phyloP scores from a whole-genome alignment of 2,329 filamentous ascomycete genomes.

The Aspergillus intermedius region DNA sequence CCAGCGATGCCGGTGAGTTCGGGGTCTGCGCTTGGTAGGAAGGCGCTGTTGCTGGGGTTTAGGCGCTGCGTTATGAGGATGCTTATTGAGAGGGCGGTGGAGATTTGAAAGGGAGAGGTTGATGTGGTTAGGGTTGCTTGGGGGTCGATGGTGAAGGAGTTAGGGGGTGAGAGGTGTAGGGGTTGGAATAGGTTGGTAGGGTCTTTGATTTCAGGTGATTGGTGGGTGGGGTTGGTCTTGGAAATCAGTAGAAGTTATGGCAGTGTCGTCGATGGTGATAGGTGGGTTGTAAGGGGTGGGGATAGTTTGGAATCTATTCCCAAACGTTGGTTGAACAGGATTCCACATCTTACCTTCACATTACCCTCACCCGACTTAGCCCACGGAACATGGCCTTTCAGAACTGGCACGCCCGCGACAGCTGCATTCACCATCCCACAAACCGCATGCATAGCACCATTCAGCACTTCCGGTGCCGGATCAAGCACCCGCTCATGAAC shows the following conservation, averaged over 20 bases:
- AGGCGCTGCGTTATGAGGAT: no score
- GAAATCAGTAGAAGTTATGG: background rate
- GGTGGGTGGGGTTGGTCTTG: no score
- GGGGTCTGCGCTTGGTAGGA: no score
- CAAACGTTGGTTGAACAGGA: background rate
- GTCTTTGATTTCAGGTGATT: no score
- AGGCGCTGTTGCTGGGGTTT: no score
- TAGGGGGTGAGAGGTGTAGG: no score
- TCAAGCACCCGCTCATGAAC: conserved; percentile 31
- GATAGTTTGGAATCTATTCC: conserved; percentile 2
- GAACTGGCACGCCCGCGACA: conserved; percentile 1
- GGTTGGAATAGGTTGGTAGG: no score
- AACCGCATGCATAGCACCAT: conserved; percentile 9
- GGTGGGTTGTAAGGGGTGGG: background rate
- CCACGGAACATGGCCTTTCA: conserved; percentile 8
- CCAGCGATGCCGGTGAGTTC: no score
- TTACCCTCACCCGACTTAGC: background rate
- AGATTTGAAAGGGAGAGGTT: no score
- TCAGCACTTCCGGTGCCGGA: conserved; percentile 14
- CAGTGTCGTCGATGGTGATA: background rate
- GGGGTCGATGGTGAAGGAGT: no score
- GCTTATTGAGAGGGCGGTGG: no score
- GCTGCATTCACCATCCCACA: conserved; percentile 6
- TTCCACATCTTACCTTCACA: conserved; percentile 4
- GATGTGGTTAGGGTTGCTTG: no score